Base-by-base conservation (phyloP, 2,329 filamentous ascomycete genomes). In the Penicillium psychrosexuale region DNA sequence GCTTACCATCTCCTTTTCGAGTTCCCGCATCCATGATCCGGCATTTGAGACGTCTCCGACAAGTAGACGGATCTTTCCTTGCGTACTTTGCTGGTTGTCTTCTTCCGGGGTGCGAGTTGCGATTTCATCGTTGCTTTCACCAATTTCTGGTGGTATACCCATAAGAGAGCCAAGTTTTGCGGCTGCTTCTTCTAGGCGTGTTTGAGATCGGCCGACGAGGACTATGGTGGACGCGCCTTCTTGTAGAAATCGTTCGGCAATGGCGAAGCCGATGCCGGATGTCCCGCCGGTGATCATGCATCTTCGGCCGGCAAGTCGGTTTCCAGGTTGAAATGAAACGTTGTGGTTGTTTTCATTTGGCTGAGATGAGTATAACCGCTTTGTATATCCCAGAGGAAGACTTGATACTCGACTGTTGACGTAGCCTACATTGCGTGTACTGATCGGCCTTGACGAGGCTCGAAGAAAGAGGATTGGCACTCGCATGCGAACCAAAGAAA, bases 271-370 rank as follows among this genome's bases (percentile, higher is more conserved):
- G 62, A 91, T 90, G 50, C 86, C 84, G 19, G 86, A 84, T 40
- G 86, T 87, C 19, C 82, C 88, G 45, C 89, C 89, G 2, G 88
- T 88, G 48, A 91, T 78, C 66, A 89, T 77, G 48, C 73, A 75
- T 53, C 67, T 75, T 27, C 72, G 64, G 30, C 71, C 70, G 24
- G 58, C 50, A n/a, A 76, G 64, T 33, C 68, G 65, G 22, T 54
- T 57, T n/a, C 64, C 57, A 30, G 61, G 45, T 34, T 55, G 46
- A 40, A 62, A 56, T 37, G 37, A 8, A 13, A 34, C n/a, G 12
- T 50, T 19, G 12, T 49, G 34, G 15, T 51, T 27, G 12, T 17
- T 28, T 19, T 39, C 28, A 12, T 24, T 38, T 36, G 54, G 37
- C n/a, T 51, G 54, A 33, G 56, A 57, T 13, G 59, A 58, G 17